Evolutionary conservation across 495 filamentous ascomycete genomes (phyloP).

Genomic region (Trichoderma parareesei): DNA sequence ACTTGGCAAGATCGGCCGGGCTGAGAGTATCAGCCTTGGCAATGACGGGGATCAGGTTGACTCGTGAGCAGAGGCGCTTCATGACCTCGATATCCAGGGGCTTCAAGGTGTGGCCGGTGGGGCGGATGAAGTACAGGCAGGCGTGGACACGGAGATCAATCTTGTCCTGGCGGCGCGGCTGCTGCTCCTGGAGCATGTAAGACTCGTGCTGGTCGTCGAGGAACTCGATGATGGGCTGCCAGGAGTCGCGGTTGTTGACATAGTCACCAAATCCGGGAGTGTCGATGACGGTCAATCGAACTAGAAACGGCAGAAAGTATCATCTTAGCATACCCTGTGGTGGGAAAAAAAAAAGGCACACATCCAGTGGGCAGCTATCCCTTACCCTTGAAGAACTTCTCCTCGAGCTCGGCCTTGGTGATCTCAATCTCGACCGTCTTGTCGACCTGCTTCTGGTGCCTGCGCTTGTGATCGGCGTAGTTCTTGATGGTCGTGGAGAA

Average conservation of each 20-base stretch:
- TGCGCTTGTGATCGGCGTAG: slow-evolving; percentile 97
- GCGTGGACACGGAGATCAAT: slow-evolving; percentile 98
- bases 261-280: slow-evolving; percentile 99
- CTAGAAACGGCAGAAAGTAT: slow-evolving; percentile 36
- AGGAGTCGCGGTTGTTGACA: slow-evolving; percentile 99
- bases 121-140: slow-evolving; percentile 97
- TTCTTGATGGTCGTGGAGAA: slow-evolving; percentile 99
- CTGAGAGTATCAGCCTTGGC: slow-evolving; percentile 98
- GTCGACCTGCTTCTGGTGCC: slow-evolving; percentile 97
- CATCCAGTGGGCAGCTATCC: background rate
- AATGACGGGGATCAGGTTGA: slow-evolving; percentile 96
- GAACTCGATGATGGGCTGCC: slow-evolving; percentile 99
- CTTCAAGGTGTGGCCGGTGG: slow-evolving; percentile 96
- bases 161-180: slow-evolving; percentile 94
- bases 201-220: slow-evolving; percentile 99
- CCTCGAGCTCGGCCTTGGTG: slow-evolving; percentile 97
- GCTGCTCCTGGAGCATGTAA: slow-evolving; percentile 99
- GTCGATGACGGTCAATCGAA: slow-evolving; percentile 96
- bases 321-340: slow-evolving; percentile 4
- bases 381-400: slow-evolving; percentile 99
- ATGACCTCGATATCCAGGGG: slow-evolving; percentile 98
- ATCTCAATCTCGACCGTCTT: slow-evolving; percentile 99
- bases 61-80: slow-evolving; percentile 94
- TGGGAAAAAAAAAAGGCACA: background rate
- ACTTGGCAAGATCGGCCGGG: slow-evolving; percentile 79